Evolutionary conservation across 208 protist genomes (phyloP), one percentile per base, ranked within the genome.

Genomic region (Crithidia bombi): DNA sequence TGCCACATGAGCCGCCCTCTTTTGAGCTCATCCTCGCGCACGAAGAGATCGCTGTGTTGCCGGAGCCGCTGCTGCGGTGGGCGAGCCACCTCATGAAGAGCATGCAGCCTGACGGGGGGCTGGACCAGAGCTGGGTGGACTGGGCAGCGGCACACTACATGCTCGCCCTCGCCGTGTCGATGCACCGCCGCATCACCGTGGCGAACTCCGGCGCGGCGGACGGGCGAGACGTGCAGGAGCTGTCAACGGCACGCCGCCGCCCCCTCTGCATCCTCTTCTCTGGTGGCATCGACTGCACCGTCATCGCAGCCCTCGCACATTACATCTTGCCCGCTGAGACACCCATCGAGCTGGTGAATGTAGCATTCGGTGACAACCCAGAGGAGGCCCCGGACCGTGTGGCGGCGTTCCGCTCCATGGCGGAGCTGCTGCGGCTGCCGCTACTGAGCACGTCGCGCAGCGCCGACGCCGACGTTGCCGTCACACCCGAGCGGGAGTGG

Each of bases 261-360:
- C 90, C 90, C 1, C 66, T 98, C 36, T 87, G 86, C 25, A 77
- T 98, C 15, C 79, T 98, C 28, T 98, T 98, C 75, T 93, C 84
- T 7, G 96, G 96, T 1, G 95, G 97, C n/a, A 95, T 98, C 70
- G 96, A 98, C 81, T 98, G 87, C 57, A 97, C 91, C 33, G 82
- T 98, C 50, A 82, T 98, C 21, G 94, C 97, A 19, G 92, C 95
- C 5, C 79, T 99, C 21, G 85, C 91, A 1, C 90, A 98, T 72
- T 89, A 95, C 64, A 35, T 83, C 10, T 59, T 98, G 61, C 87
- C 93, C 1, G 56, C 84, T 17, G 81, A 76, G 19, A 88, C 83
- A 7, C 89, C 92, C 7, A 97, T 99, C 68, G 97, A 99, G 55
- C 83, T 99, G 30, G 81, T 98, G 28, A 98, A 98, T 63, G 96